phyloP scores from a whole-genome alignment of 306 rosid genomes.

The Sesbania bispinosa region DNA sequence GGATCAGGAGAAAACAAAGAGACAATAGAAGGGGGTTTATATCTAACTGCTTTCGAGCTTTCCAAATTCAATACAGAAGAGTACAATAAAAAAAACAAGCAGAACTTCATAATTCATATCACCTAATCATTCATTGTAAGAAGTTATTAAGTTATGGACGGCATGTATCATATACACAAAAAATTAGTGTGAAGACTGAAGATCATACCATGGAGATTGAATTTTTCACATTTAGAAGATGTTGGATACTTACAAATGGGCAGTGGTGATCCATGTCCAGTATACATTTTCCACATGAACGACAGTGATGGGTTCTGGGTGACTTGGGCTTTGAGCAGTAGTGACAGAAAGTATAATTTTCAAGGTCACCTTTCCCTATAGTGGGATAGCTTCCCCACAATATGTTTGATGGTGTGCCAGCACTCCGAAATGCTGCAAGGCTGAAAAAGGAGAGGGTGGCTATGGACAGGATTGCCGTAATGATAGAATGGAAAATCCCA shows the following conservation, averaged over 20 bases:
- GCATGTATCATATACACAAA: background rate
- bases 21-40: background rate
- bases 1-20: background rate
- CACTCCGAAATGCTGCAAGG: constrained; percentile 70
- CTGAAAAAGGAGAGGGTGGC: constrained; percentile 63
- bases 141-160: background rate
- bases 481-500: constrained; percentile 59
- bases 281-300: constrained; percentile 82
- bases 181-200: background rate
- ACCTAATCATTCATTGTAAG: background rate
- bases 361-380: constrained; percentile 76
- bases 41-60: background rate
- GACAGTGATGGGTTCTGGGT: constrained; percentile 86
- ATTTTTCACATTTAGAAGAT: constrained; percentile 13
- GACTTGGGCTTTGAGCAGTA: constrained; percentile 89
- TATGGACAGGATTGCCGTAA: constrained; percentile 53
- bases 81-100: background rate
- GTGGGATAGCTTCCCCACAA: too few species aligned
- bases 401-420: constrained; percentile 80
- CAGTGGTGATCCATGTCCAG: constrained; percentile 99
- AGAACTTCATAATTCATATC: background rate
- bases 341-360: constrained; percentile 75
- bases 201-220: background rate
- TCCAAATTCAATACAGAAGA: background rate
- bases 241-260: constrained; percentile 77